Conservation (phyloP, 164 flowering plant species). For the Tetrastigma voinierianum region DNA sequence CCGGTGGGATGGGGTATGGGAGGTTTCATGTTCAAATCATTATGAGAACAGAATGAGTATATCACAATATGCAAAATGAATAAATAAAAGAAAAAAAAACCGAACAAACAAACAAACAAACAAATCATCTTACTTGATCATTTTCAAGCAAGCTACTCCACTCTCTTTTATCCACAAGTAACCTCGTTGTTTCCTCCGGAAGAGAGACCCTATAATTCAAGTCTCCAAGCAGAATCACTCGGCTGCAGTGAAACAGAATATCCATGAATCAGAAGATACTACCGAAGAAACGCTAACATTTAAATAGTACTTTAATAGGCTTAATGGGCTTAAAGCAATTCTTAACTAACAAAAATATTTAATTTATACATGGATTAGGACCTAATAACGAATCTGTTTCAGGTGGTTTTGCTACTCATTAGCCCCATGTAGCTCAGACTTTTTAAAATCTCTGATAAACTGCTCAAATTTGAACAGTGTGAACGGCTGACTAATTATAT, state of each 20-base stretch:
- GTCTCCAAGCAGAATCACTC: conserved; percentile 43
- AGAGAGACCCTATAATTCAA: conserved; percentile 44
- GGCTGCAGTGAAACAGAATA: conserved; percentile 22
- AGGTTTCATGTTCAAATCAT: too few species aligned
- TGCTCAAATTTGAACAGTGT: background rate
- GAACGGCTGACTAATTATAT: background rate
- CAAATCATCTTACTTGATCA: conserved; percentile 34
- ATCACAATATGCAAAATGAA: background rate
- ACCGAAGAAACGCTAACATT: too few species aligned
- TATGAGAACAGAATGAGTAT: too few species aligned
- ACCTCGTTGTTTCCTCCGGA: conserved; percentile 28
- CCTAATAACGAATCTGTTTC: conserved; percentile 2
- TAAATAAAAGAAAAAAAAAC: background rate
- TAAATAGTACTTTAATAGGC: background rate
- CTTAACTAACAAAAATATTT: background rate
- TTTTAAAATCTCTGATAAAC: conserved; percentile 1
- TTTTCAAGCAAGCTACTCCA: conserved; percentile 34
- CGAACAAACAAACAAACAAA: background rate
- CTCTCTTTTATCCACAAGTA: conserved; percentile 23
- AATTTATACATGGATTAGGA: background rate
- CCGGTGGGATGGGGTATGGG: too few species aligned
- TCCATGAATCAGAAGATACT: background rate
- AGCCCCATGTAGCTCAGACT: background rate
- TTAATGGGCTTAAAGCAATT: background rate
- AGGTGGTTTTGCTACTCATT: conserved; percentile 16